Conservation (phyloP, 2,329 filamentous ascomycete species). For the Cercospora janseana region DNA sequence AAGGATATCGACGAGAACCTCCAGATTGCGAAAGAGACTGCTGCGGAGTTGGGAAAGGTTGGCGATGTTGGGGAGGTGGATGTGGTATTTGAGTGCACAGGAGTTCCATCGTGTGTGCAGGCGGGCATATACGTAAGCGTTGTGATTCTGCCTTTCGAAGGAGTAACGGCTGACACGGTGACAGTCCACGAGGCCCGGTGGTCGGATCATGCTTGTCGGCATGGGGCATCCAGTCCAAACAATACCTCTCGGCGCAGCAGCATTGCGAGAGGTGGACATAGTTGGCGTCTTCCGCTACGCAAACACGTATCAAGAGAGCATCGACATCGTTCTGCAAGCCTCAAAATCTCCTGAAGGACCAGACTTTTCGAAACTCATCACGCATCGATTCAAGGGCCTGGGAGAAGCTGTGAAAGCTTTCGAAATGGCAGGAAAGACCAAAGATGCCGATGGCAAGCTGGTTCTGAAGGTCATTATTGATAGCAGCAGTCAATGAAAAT, state of each 20-base stretch:
- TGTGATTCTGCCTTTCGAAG: neutral
- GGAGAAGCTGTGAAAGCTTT: conserved; percentile 63
- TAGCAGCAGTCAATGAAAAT: too few species aligned
- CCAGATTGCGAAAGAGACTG: conserved; percentile 52
- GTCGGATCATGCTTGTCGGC: conserved; percentile 72
- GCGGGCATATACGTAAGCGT: conserved; percentile 64
- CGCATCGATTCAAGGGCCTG: conserved; percentile 67
- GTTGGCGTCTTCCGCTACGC: conserved; percentile 76
- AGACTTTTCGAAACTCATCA: conserved; percentile 68
- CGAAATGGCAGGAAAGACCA: conserved; percentile 66
- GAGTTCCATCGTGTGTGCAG: conserved; percentile 72
- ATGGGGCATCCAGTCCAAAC: conserved; percentile 78
- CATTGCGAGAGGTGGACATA: conserved; percentile 72
- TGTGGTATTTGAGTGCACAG: conserved; percentile 72
- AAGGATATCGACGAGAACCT: conserved; percentile 55
- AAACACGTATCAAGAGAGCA: conserved; percentile 71
- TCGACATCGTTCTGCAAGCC: conserved; percentile 53
- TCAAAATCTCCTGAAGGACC: conserved; percentile 53
- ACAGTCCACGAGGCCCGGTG: conserved; percentile 62
- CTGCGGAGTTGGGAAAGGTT: conserved; percentile 44
- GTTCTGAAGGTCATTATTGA: conserved; percentile 68
- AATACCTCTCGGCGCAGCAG: conserved; percentile 68
- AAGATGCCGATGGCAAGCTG: conserved; percentile 65
- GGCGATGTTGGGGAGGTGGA: conserved; percentile 58
- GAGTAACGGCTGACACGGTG: conserved; percentile 12